Percentiles rank a stretch among this genome's conserved stretches.
These are phyloP conservation scores for Aureobasidium zeae DNA, from an alignment of 2,329 filamentous ascomycete genomes.

Conservation along the genomic window DNA sequence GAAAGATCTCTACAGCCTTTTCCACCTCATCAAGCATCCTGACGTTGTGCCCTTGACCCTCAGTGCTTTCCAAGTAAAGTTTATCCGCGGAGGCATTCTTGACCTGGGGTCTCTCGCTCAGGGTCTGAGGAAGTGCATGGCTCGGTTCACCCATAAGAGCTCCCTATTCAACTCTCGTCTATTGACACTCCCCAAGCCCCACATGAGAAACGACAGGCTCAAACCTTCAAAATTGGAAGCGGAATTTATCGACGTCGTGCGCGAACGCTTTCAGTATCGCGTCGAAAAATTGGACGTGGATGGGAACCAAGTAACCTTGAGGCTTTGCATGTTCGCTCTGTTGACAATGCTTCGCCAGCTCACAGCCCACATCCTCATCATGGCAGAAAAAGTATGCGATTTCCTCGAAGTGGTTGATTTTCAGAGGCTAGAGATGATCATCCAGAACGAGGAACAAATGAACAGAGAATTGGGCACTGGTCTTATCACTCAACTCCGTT, in stretches of 20 bases:
- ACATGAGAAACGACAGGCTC: slow-evolving; percentile 34
- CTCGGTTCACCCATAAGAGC: slow-evolving; percentile 47
- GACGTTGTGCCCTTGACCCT: too few relatives aligned
- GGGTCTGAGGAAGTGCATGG: slow-evolving; percentile 35
- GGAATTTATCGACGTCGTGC: slow-evolving; percentile 46
- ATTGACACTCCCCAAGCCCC: slow-evolving; percentile 44
- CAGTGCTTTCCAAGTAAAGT: too few relatives aligned
- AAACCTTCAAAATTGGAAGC: slow-evolving; percentile 46
- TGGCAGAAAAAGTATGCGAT: slow-evolving; percentile 38
- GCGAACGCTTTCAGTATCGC: slow-evolving; percentile 32
- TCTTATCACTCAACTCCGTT: slow-evolving; percentile 20
- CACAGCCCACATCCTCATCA: slow-evolving; percentile 40
- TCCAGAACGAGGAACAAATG: slow-evolving; percentile 8
- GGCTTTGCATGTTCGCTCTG: slow-evolving; percentile 38
- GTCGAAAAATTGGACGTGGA: slow-evolving; percentile 31
- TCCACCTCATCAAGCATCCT: slow-evolving; percentile 33
- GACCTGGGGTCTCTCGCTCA: background rate
- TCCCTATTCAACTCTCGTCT: slow-evolving; percentile 46
- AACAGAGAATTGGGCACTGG: slow-evolving; percentile 15
- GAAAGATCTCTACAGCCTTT: slow-evolving; percentile 32
- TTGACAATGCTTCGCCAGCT: slow-evolving; percentile 44
- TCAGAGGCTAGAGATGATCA: slow-evolving; percentile 30
- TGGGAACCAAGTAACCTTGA: slow-evolving; percentile 27
- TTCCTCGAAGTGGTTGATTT: slow-evolving; percentile 39
- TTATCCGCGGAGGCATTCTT: too few relatives aligned